Base-by-base conservation (phyloP, 768 basidiomycete species). In the Amanita inopinata region DNA sequence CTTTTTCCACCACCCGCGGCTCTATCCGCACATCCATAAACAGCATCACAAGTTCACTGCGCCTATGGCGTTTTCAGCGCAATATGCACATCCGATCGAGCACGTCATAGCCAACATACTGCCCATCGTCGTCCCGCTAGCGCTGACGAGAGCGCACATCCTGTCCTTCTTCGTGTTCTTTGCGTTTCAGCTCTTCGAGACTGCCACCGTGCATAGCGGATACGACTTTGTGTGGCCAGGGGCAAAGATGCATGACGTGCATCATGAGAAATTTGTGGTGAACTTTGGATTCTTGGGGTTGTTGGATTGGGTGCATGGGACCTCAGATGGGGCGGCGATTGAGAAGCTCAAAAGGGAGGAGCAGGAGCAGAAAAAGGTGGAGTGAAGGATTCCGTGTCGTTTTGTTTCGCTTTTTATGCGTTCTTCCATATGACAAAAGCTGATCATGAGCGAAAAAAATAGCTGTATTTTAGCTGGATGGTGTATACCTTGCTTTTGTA, bases 11-110 rank as follows among this genome's bases (percentile, higher is more conserved):
- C 50, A 48, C 44, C 58, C 54, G 0, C 18, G 37, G 0, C 24
- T 61, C 17, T 61, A 61, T 43, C 47, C 53, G 12, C 30, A 22
- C n/a, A 51, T 59, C 27, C 60, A 61, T 48, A 61, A 61, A 40
- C 45, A 40, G 5, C 59, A 61, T 15, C 59, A 61, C 32, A 53
- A 51, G 20, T 61, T 61, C 53, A 59, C 58, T 0, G 57, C 60
- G 5, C 60, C 60, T 5, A 53, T 59, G 7, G 58, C 60, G 3
- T 53, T 61, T 3, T 49, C 56, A 12, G 57, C 60, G 12, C 58
- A 61, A 35, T 61, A 58, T 33, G 52, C 56, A 5, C 46, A 33
- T 40, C 22, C 47, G 5, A 49, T 51, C 11, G 59, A 61, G 34
- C 60, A 61, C 47, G 33, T 61, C 38, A 22, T 60, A 3, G 50